Evolutionary conservation across 768 basidiomycete genomes (phyloP), one percentile per base, ranked within the genome.

Genomic region (Hemileccinum rubropunctum): DNA sequence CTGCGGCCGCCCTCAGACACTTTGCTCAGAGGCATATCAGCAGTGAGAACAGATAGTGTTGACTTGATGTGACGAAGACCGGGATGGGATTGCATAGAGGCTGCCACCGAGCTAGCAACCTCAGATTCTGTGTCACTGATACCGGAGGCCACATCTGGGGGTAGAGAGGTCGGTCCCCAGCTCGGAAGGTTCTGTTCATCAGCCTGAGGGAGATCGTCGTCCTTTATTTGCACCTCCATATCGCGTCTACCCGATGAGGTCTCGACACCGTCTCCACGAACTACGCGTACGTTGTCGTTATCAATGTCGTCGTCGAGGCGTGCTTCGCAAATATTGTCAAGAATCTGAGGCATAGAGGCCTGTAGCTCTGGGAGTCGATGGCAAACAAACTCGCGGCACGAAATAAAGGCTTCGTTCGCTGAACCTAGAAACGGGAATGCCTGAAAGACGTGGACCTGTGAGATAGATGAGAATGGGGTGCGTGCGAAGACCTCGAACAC

Each of bases 401-500:
- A 85, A 43, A 76, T 56, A 65, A 88, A 89, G 3, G 90, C 82
- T 38, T 78, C 78, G n/a, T 71, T 76, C 23, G 86, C 70, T 3
- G 80, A 74, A 9, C 81, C 76, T 18, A 91, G 74, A 66, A 91
- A 95, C 0, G 91, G 88, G 58, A 91, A 89, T 14, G 83, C 76
- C 64, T 95, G 94, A 65, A 98, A 98, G 12, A 95, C 89, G 58
- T 98, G 94, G 12, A 93, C 79, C 88, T 91, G 57, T 21, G 45
- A 48, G 6, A 42, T 33, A 41, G 27, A 20, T 48, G 42, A 50
- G 44, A 42, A 46, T 28, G 32, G 6, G 26, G 20, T 38, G 37
- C 15, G 7, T 21, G 27, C 32, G 3, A 39, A 27, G n/a, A 27
- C 10, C 12, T 6, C 36, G 6, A 20, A 26, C 10, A 74, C 86